A percentile compares a stretch with the other conserved stretches of the same genome.
These are phyloP conservation scores for Gracilaria domingensis DNA, from an alignment of 23 red algal species.

Conservation along the genomic window DNA sequence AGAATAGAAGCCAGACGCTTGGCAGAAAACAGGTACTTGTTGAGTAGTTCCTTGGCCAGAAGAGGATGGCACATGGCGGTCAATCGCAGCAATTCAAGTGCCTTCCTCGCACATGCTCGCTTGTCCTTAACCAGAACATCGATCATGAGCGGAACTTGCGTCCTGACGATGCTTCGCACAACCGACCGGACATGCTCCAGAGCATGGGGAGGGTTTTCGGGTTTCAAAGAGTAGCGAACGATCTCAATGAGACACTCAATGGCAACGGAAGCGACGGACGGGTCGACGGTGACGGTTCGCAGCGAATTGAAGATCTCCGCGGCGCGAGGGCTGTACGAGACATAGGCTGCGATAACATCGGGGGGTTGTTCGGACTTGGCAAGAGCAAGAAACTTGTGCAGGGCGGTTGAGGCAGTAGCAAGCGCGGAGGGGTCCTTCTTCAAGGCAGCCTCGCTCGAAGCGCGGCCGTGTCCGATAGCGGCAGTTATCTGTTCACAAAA, in stretches of 20 bases:
- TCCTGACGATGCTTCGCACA: conserved; percentile 18
- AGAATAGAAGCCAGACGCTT: conserved; percentile 19
- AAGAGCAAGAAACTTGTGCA: conserved; percentile 17
- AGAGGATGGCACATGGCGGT: conserved; percentile 36
- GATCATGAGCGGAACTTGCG: conserved; percentile 12
- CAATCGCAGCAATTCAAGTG: conserved; percentile 28
- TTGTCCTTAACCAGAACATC: conserved; percentile 29
- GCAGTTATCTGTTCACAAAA: conserved; percentile 28
- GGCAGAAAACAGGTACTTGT: conserved; percentile 37
- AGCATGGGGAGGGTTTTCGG: conserved; percentile 9
- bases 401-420: conserved; percentile 24
- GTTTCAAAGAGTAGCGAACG: conserved; percentile 27
- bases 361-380: not conserved
- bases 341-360: conserved; percentile 65
- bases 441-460: conserved; percentile 16
- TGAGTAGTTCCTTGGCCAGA: conserved; percentile 55
- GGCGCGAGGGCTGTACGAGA: conserved; percentile 42
- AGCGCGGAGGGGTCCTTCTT: conserved; percentile 22
- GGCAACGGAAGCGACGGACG: conserved; percentile 27
- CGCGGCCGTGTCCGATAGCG: conserved; percentile 26
- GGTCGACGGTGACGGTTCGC: conserved; percentile 29
- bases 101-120: conserved; percentile 42
- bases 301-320: conserved; percentile 46
- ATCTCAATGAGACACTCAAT: conserved; percentile 63
- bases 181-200: conserved; percentile 30